Conservation (phyloP, 371 early-diverging fungal genomes). For the Zancudomyces culisetae region DNA sequence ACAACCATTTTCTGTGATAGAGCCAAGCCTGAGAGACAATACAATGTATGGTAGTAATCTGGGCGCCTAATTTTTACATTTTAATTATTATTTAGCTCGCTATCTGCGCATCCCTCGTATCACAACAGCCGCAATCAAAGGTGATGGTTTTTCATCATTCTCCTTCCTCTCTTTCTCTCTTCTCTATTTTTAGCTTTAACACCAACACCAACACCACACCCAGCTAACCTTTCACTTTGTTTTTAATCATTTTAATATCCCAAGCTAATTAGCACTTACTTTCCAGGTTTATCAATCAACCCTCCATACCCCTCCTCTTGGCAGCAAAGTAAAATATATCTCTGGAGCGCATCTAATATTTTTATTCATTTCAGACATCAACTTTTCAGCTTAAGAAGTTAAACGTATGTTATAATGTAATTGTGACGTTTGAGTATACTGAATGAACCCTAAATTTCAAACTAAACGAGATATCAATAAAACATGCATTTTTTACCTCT, state of each 20-base stretch:
- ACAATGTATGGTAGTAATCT: slow-evolving; percentile 93
- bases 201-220: neutral
- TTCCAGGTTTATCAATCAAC: slow-evolving; percentile 77
- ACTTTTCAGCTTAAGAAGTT: neutral
- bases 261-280: slow-evolving; percentile 18
- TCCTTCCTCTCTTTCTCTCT: too few species aligned
- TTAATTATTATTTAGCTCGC: too few species aligned
- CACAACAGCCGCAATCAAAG: neutral
- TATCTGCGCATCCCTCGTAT: too few species aligned
- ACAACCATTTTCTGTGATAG: slow-evolving; percentile 26
- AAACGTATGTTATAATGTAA: neutral
- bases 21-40: slow-evolving; percentile 74
- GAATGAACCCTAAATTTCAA: neutral
- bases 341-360: slow-evolving; percentile 47
- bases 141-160: too few species aligned
- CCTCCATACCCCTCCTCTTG: slow-evolving; percentile 62
- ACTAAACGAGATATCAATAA: slow-evolving; percentile 10
- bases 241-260: neutral
- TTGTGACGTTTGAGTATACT: neutral
- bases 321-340: slow-evolving; percentile 72
- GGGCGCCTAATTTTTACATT: too few species aligned
- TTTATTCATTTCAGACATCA: neutral
- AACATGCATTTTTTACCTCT: neutral
- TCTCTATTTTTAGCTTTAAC: too few species aligned
- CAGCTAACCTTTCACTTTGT: neutral